Base-by-base conservation (phyloP, 2,329 filamentous ascomycete species). In the Fusarium coffeatum region DNA sequence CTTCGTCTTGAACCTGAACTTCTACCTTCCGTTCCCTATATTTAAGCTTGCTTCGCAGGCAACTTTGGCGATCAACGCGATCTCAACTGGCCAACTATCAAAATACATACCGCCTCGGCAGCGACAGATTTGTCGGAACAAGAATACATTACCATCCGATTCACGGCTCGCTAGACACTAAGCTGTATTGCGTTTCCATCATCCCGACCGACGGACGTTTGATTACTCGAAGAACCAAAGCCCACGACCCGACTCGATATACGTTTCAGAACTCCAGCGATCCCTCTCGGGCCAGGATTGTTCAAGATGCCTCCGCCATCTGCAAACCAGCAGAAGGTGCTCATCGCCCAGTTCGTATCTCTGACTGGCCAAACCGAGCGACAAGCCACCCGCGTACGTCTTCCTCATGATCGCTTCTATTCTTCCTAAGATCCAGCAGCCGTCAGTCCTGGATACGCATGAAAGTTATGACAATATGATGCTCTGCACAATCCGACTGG, bases 331-430 rank as follows among this genome's bases (percentile, higher is more conserved):
- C 80, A 85, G 71, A 83, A 81, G 77, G 74, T 77, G 42, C 61
- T 82, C 70, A 75, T 81, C 64, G 68, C 74, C 51, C 78, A 84
- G 74, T 86, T 86, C 68, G 74, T 81, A 51, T 68, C 76, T 51
- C 72, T 82, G 48, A 86, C 84, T 13, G 83, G 83, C 34, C 79
- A 80, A 18, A 76, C 77, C 18, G 84, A 84, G 55, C 80, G 82
- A 64, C 79, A 77, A 34, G 84, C 84, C 37, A 76, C 78, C 60
- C 80, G 80, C 77, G 84, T 86, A 81, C 71, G 83, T 81, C 46
- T 56, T 48, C 23, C 40, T 30, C 51, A 59, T 57, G 25, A 45
- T 56, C 43, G 22, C 28, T 43, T 43, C 37, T n/a, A 18, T 59
- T 45, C 41, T 32, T 25, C 20, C 42, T 40, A 46, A 22, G 47